Percentiles rank a stretch among this genome's conserved stretches.
Conservation (phyloP, 768 basidiomycete species). For the Lenzites betulinus region DNA sequence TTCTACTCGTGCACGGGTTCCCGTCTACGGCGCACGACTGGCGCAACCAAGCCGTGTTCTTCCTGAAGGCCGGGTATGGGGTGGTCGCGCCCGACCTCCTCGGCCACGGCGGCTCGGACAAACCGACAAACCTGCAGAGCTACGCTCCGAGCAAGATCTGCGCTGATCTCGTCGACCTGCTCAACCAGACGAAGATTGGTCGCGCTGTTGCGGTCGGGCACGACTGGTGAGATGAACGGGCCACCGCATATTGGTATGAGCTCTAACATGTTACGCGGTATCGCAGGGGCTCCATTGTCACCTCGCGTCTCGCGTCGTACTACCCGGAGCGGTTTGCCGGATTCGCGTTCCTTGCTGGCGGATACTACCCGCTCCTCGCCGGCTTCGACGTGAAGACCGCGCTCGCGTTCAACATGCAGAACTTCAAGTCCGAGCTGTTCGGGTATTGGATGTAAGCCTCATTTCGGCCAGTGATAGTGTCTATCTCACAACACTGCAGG, state of each 20-base stretch:
- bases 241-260: background rate
- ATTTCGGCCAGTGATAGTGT: too few relatives aligned
- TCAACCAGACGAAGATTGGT: conserved; percentile 31
- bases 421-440: conserved; percentile 39
- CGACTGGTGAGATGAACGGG: conserved; percentile 32
- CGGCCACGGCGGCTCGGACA: conserved; percentile 48
- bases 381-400: conserved; percentile 32
- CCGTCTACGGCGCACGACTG: conserved; percentile 45
- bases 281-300: conserved; percentile 39
- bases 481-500: background rate
- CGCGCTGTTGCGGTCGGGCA: conserved; percentile 37
- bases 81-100: conserved; percentile 50
- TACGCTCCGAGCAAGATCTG: conserved; percentile 31
- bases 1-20: conserved; percentile 49
- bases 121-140: conserved; percentile 34
- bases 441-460: conserved; percentile 43
- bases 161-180: conserved; percentile 37
- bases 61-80: conserved; percentile 44
- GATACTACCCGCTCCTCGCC: conserved; percentile 34
- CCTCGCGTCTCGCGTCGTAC: conserved; percentile 40
- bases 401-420: conserved; percentile 30
- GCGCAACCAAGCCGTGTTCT: conserved; percentile 42
- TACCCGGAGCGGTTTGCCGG: conserved; percentile 44
- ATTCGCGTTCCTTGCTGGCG: conserved; percentile 39
- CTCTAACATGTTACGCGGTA: background rate